Evolutionary conservation across 352 stramenopile species (phyloP), one percentile per base, ranked within the genome.

Genomic region (Globisporangium carolinianum): DNA sequence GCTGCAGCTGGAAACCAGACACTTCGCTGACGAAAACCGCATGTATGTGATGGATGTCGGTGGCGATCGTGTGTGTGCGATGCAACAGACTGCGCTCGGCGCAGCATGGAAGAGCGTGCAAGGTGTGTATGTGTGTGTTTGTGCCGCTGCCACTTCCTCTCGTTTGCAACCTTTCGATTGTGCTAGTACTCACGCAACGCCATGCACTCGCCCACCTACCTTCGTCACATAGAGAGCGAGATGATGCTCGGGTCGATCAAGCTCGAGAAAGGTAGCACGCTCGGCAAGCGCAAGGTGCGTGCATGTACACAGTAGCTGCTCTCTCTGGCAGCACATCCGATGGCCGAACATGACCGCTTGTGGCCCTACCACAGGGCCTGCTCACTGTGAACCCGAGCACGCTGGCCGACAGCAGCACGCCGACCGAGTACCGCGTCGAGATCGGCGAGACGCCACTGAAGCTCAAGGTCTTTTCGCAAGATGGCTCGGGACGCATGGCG

Each of bases 221-320:
- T 3, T 32, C 24, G 24, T 32, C 24, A 32, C 24, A 32, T 55
- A 94, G 84, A 94, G 61, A 94, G 82, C 52, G 84, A 94, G 61
- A 56, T 90, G 58, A 86, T 89, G 76, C 65, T 94, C 35, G 84
- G 84, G 6, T 88, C 82, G 18, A 91, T 94, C 60, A 91, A 90
- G 64, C 67, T 94, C 32, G 79, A 92, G 60, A 91, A 91, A 61
- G 76, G 82, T 24, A 81, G 74, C 51, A 67, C 79, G 8, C 55
- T 86, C 0, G 84, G 84, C 18, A 77, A 79, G 59, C 84, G 84
- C 55, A 91, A 91, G 75, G 83, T 91, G n/a, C 60, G 2, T 68
- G 42, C 39, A 24, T n/a, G 5, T 62, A 10, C 15, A 8, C 7
- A 12, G 38, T 42, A 42, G 7, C 38, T 42, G 1, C 7, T 1